Conservation (phyloP, 371 early-diverging fungal genomes). For the Coemansia sp. region DNA sequence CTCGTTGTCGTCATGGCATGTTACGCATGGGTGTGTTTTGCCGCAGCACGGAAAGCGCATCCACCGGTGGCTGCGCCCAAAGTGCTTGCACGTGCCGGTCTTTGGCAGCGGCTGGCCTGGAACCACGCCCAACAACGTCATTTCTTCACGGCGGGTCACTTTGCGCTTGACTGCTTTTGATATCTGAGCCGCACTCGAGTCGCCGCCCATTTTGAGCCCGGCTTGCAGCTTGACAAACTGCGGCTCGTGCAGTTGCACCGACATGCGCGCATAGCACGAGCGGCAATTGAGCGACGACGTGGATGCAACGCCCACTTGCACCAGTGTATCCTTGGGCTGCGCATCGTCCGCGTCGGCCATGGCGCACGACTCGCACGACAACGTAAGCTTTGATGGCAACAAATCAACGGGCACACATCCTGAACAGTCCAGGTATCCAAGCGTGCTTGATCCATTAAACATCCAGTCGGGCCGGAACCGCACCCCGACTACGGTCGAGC, state of each 20-base stretch:
- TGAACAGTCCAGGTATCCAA: conserved; percentile 75
- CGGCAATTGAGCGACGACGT: conserved; percentile 53
- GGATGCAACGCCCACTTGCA: conserved; percentile 17
- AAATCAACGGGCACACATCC: conserved; percentile 69
- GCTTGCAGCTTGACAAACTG: conserved; percentile 57
- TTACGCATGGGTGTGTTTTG: conserved; percentile 86
- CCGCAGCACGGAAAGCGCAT: conserved; percentile 96
- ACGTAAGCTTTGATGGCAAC: conserved; percentile 62
- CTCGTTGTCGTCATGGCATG: conserved; percentile 86
- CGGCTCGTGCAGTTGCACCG: conserved; percentile 53
- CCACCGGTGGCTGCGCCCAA: conserved; percentile 90
- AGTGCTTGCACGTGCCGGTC: conserved; percentile 91
- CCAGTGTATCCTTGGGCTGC: conserved; percentile 7
- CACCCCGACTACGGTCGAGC: conserved; percentile 62
- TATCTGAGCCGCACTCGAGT: conserved; percentile 43
- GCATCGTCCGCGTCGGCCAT: conserved; percentile 6
- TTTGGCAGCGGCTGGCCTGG: conserved; percentile 73
- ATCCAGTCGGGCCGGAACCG: conserved; percentile 61
- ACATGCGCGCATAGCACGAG: conserved; percentile 58
- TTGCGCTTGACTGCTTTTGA: conserved; percentile 41
- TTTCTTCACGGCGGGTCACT: conserved; percentile 54
- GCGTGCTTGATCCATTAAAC: conserved; percentile 55
- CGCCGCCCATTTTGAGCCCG: conserved; percentile 46
- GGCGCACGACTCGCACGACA: conserved; percentile 61
- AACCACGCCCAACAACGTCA: conserved; percentile 57